These are phyloP conservation scores for Astrephomene gubernaculifera DNA, from an alignment of 139 green algal genomes.

Conservation along the genomic window DNA sequence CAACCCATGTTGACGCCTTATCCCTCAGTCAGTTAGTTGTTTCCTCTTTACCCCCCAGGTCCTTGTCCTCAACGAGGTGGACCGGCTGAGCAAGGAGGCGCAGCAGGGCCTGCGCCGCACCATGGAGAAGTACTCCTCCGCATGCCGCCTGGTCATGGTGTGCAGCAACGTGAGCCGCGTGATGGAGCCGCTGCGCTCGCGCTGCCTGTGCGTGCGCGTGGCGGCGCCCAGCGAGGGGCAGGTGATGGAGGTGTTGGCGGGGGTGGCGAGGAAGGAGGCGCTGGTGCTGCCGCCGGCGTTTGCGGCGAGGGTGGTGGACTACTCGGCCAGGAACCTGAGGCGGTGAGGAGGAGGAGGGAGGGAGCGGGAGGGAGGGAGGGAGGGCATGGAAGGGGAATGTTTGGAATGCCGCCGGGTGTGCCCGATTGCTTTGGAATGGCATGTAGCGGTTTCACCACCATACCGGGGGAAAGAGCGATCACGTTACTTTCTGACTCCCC, in stretches of 20 bases:
- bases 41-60: conserved; percentile 55
- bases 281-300: conserved; percentile 79
- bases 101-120: conserved; percentile 95
- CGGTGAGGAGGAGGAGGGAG: conserved; percentile 23
- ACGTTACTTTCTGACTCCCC: too few relatives aligned
- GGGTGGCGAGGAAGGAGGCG: conserved; percentile 83
- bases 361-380: neutral
- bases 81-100: conserved; percentile 82
- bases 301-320: conserved; percentile 68
- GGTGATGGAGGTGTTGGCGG: conserved; percentile 75
- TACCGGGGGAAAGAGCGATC: too few relatives aligned
- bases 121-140: conserved; percentile 97
- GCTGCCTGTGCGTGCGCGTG: conserved; percentile 95
- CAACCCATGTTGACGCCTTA: too few relatives aligned
- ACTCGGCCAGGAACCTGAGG: conserved; percentile 85
- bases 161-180: conserved; percentile 90
- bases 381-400: neutral
- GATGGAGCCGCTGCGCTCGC: conserved; percentile 92
- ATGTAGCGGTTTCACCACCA: too few relatives aligned
- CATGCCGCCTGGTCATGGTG: conserved; percentile 91
- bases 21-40: too few relatives aligned
- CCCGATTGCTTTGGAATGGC: too few relatives aligned
- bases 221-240: conserved; percentile 74
- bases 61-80: conserved; percentile 96
- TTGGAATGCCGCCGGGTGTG: too few relatives aligned